A percentile compares a stretch with the other conserved stretches of the same genome.
These are phyloP conservation scores for Cornus kousa DNA, from an alignment of 148 eudicot species.

Conservation along the genomic window DNA sequence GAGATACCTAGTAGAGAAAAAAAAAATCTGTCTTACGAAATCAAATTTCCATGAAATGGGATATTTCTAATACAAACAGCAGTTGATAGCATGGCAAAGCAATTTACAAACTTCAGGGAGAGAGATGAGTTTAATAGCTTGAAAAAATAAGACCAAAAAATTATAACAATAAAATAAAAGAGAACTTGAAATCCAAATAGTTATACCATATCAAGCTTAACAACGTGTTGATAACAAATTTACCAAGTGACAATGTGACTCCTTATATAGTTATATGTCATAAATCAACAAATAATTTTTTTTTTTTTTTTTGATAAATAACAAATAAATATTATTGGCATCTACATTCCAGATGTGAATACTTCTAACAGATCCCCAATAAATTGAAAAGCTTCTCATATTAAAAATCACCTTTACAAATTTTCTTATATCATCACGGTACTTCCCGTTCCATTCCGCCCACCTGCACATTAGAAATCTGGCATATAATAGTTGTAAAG, in stretches of 20 bases:
- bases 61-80: background rate
- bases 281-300: no score
- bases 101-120: background rate
- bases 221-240: background rate
- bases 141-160: no score
- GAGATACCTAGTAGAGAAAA: background rate
- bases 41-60: background rate
- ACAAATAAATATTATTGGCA: background rate
- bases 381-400: background rate
- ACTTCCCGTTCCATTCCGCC: slow-evolving; percentile 99
- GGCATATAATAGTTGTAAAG: background rate
- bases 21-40: no score
- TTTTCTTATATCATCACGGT: slow-evolving; percentile 93
- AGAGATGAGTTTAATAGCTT: background rate
- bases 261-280: background rate
- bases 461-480: slow-evolving; percentile 51
- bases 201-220: background rate
- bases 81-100: background rate
- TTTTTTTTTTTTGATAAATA: no score
- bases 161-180: background rate
- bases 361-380: background rate
- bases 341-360: background rate
- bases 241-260: background rate
- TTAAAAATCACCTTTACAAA: slow-evolving; percentile 66
- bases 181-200: background rate